Percentiles rank a stretch among this genome's conserved stretches.
Evolutionary conservation across 2,329 filamentous ascomycete genomes (phyloP).

Genomic region (Fusarium sp.): DNA sequence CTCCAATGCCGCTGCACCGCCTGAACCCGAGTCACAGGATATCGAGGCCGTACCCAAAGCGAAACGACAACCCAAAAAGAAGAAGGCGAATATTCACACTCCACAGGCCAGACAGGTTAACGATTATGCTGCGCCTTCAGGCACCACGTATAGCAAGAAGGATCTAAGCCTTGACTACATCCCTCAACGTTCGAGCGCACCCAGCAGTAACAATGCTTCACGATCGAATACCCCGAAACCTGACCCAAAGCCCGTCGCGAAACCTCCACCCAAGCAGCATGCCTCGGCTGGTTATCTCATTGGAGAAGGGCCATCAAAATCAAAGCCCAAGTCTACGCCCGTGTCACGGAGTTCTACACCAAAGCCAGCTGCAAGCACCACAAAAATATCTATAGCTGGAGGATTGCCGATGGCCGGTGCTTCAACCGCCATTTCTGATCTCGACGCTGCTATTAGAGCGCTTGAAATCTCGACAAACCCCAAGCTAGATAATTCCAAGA

Average conservation of each 20-base stretch:
- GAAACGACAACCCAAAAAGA: constrained; percentile 62
- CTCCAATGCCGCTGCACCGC: constrained; percentile 39
- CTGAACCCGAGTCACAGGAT: constrained; percentile 34
- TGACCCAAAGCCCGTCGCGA: constrained; percentile 45
- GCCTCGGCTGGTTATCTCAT: constrained; percentile 80
- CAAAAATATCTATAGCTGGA: constrained; percentile 79
- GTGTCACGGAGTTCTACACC: constrained; percentile 64
- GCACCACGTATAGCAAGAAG: constrained; percentile 80
- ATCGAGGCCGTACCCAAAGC: constrained; percentile 61
- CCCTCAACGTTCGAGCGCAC: constrained; percentile 57
- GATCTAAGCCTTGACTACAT: constrained; percentile 79
- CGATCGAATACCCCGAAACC: constrained; percentile 52
- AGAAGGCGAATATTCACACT: constrained; percentile 71
- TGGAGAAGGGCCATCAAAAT: constrained; percentile 74
- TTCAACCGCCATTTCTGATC: constrained; percentile 76
- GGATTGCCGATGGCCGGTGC: constrained; percentile 85
- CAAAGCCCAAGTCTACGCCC: constrained; percentile 65
- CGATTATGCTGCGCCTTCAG: constrained; percentile 73
- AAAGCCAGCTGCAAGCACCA: constrained; percentile 62
- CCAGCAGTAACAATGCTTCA: constrained; percentile 51
- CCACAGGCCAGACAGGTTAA: constrained; percentile 69
- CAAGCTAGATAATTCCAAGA: constrained; percentile 64
- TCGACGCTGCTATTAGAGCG: constrained; percentile 84
- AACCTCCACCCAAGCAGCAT: constrained; percentile 64
- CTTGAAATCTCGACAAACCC: constrained; percentile 95